phyloP scores from a whole-genome alignment of 225 moss, liverwort and hornwort genomes.

The Takakia lepidozioides region DNA sequence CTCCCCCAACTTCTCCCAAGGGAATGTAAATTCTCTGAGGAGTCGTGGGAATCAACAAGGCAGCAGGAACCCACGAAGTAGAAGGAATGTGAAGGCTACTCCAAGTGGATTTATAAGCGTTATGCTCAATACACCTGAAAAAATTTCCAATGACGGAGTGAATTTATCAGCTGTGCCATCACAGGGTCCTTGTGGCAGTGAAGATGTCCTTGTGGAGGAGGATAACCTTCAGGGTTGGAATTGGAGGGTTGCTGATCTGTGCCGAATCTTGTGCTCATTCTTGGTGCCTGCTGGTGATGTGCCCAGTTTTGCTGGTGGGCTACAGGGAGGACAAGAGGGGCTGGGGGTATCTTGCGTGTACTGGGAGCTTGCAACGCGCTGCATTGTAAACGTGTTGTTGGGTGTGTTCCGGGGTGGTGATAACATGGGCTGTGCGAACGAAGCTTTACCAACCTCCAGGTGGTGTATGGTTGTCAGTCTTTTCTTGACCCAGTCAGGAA shows the following conservation, averaged over 20 bases:
- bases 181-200: not conserved
- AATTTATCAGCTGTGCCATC: not conserved
- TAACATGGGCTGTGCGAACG: conserved; percentile 14
- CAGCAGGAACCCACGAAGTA: not conserved
- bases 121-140: conserved; percentile 8
- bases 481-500: not conserved
- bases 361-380: conserved; percentile 29
- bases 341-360: conserved; percentile 16
- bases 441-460: conserved; percentile 11
- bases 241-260: conserved; percentile 31
- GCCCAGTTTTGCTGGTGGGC: conserved; percentile 21
- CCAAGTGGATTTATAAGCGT: conserved; percentile 10
- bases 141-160: not conserved
- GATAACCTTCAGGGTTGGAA: conserved; percentile 39
- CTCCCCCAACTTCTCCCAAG: not conserved
- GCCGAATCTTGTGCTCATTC: conserved; percentile 33
- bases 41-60: not conserved
- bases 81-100: conserved; percentile 6
- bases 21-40: not conserved
- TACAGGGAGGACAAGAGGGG: conserved; percentile 23
- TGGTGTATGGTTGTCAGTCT: not conserved
- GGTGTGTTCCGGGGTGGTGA: conserved; percentile 29
- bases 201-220: conserved; percentile 2
- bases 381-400: conserved; percentile 32
- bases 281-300: conserved; percentile 31